Evolutionary conservation across 1,139 yeast species (phyloP).

Genomic region (Kluyveromyces sp.): DNA sequence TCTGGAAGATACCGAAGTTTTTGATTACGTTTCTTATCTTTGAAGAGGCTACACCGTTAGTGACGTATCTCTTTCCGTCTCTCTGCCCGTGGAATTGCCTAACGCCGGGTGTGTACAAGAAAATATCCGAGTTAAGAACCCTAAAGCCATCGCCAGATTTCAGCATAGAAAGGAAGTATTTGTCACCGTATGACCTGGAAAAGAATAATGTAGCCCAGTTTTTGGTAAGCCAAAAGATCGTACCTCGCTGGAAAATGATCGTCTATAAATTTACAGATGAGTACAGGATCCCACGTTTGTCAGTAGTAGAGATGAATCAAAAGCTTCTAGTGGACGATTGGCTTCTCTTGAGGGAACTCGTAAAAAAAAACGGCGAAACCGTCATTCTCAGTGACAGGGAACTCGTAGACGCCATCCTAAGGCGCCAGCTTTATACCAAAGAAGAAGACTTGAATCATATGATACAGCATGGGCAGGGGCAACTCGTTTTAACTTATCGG

Average conservation of each 20-base stretch:
- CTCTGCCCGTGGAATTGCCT: slow-evolving; percentile 27
- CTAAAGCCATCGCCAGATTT: slow-evolving; percentile 2
- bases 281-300: slow-evolving; percentile 16
- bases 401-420: slow-evolving; percentile 25
- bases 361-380: slow-evolving; percentile 7
- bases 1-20: slow-evolving; percentile 25
- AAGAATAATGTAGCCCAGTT: slow-evolving; percentile 8
- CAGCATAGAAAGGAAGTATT: slow-evolving; percentile 10
- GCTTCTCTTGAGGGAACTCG: slow-evolving; percentile 19
- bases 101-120: slow-evolving; percentile 24
- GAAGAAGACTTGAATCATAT: slow-evolving; percentile 27
- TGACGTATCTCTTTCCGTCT: slow-evolving; percentile 27
- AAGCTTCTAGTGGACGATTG: slow-evolving; percentile 29
- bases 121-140: slow-evolving; percentile 15
- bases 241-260: slow-evolving; percentile 19
- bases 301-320: slow-evolving; percentile 19
- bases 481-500: slow-evolving; percentile 21
- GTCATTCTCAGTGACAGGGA: slow-evolving; percentile 20
- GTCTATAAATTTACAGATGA: slow-evolving; percentile 15
- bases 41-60: slow-evolving; percentile 25
- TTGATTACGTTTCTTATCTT: slow-evolving; percentile 20
- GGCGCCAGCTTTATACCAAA: slow-evolving; percentile 23
- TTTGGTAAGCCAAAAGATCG: slow-evolving; percentile 9
- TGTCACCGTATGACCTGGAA: slow-evolving; percentile 18
- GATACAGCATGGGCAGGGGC: slow-evolving; percentile 19